Evolutionary conservation across 2,329 filamentous ascomycete species (phyloP), one percentile per base, ranked within the genome.

Genomic region (Gaeumannomyces sp.): DNA sequence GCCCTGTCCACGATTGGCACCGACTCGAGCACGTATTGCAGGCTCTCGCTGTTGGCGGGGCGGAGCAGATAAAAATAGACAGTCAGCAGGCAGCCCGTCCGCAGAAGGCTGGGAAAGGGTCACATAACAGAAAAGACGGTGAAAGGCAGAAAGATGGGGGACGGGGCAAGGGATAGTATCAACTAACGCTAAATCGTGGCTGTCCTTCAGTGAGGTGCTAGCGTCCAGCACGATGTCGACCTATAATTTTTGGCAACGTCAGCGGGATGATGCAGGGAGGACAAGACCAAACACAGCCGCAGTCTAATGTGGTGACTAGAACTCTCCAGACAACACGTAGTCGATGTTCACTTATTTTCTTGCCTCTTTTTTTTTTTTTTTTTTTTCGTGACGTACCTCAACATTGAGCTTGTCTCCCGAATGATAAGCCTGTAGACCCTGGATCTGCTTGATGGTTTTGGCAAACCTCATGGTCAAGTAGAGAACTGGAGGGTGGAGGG

Each of bases 391-490:
- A 27, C 86, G 10, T 28, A 65, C 53, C 72, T 85, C 82, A 31
- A 94, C 90, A 68, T 92, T 93, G 65, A 95, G 82, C 79, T 93
- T 93, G 74, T 95, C 92, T 31, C 92, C 92, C 0, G 89, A 88
- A 72, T 96, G 92, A 73, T 95, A 96, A 2, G 92, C 92, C 69
- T 93, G 89, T 65, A 95, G 78, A 38, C 92, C 92, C 73, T 95
- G 92, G 67, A 96, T 95, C 73, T 92, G 89, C 72, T 86, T 87
- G 72, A 97, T 96, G 16, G 90, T 90, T 69, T 90, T 92, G 60
- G 93, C 93, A 73, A 97, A 97, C 27, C 93, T 89, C 90, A 97
- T 96, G 1, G 93, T 95, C 70, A 96, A 84, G 77, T 97, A 97
- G 1, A 97, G 82, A 28, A 97, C 76, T 79, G 64, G 22, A 19